These are phyloP conservation scores for Populus tremula DNA, from an alignment of 345 rosid genomes.

Conservation along the genomic window DNA sequence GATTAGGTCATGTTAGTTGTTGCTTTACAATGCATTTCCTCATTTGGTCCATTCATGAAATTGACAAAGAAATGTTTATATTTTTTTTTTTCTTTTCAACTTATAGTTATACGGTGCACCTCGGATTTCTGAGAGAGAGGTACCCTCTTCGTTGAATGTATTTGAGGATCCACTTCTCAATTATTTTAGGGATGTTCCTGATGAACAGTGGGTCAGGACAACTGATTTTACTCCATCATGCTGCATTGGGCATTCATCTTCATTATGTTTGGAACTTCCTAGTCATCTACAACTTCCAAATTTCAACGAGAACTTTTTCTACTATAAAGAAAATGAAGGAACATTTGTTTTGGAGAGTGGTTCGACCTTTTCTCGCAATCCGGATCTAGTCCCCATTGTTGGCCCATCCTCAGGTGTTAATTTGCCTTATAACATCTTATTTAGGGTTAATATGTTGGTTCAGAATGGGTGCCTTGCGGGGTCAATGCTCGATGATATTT, in stretches of 20 bases:
- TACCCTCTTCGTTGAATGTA: slow-evolving; percentile 10
- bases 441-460: slow-evolving; percentile 52
- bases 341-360: slow-evolving; percentile 32
- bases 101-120: slow-evolving; percentile 62
- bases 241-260: slow-evolving; percentile 52
- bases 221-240: slow-evolving; percentile 46
- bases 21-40: neutral
- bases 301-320: slow-evolving; percentile 37
- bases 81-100: slow-evolving; percentile 2
- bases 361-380: slow-evolving; percentile 34
- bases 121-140: slow-evolving; percentile 44
- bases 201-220: slow-evolving; percentile 49
- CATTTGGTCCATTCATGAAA: neutral
- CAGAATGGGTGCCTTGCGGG: slow-evolving; percentile 57
- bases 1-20: neutral
- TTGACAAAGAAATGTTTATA: neutral
- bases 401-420: slow-evolving; percentile 34
- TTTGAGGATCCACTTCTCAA: slow-evolving; percentile 30
- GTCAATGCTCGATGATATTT: slow-evolving; percentile 39
- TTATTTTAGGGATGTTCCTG: slow-evolving; percentile 40
- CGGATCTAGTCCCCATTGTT: slow-evolving; percentile 50
- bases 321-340: slow-evolving; percentile 35
- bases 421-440: slow-evolving; percentile 47
- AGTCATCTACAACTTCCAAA: slow-evolving; percentile 28
- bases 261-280: slow-evolving; percentile 48